Conservation (phyloP, 1,284 basidiomycete species). For the Ustilago trichophora region DNA sequence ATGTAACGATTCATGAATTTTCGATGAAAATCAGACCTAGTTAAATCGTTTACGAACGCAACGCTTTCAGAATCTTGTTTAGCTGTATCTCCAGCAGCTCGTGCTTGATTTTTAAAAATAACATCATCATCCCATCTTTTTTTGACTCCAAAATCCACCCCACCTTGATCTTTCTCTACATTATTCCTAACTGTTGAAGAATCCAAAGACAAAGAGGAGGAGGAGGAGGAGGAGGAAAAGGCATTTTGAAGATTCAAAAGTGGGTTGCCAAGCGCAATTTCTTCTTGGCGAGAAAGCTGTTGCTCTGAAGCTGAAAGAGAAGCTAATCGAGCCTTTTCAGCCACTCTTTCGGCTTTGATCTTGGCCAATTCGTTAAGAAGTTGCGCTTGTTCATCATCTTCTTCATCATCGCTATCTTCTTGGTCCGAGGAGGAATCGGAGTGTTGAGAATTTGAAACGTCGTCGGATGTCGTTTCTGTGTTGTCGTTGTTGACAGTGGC, state of each 20-base stretch:
- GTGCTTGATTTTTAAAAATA: constrained; percentile 64
- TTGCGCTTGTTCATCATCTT: constrained; percentile 53
- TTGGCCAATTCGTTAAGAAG: constrained; percentile 61
- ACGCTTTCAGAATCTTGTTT: no score
- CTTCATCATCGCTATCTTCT: constrained; percentile 27
- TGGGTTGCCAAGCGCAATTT: constrained; percentile 62
- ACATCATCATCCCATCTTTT: constrained; percentile 64
- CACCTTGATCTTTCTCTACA: not conserved
- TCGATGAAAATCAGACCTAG: constrained; percentile 60
- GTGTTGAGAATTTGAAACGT: no score
- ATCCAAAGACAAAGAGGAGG: not conserved
- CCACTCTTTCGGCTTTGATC: constrained; percentile 58
- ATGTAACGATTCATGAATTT: constrained; percentile 61
- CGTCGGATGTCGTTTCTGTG: no score
- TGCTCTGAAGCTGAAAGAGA: constrained; percentile 6
- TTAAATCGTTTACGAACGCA: constrained; percentile 61
- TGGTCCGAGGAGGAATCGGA: constrained; percentile 5
- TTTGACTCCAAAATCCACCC: constrained; percentile 40
- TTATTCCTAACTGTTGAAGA: no score
- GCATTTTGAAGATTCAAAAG: constrained; percentile 59
- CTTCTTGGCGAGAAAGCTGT: constrained; percentile 45
- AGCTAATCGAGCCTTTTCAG: constrained; percentile 42
- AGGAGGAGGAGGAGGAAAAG: constrained; percentile 8
- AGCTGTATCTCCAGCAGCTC: not conserved
- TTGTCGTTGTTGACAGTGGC: no score